Conservation (phyloP, 352 stramenopile species). For the Phytophthora meadii region DNA sequence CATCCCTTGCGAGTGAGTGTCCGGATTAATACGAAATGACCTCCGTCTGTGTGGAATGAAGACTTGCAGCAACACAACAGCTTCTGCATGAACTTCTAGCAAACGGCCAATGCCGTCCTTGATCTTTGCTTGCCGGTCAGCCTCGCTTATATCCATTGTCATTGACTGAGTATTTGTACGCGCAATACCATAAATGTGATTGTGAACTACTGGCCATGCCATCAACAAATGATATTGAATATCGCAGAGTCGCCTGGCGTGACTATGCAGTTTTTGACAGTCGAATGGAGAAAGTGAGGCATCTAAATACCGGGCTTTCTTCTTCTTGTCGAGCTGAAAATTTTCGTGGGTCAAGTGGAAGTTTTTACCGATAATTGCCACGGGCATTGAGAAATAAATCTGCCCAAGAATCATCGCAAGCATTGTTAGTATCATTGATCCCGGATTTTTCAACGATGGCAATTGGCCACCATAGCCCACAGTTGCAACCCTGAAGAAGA, state of each 20-base stretch:
- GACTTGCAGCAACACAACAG: conserved; percentile 36
- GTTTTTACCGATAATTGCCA: conserved; percentile 82
- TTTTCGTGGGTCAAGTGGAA: conserved; percentile 71
- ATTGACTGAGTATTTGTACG: conserved; percentile 22
- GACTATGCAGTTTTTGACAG: conserved; percentile 46
- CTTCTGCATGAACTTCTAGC: conserved; percentile 50
- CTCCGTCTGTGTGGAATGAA: conserved; percentile 69
- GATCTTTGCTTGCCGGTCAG: conserved; percentile 47
- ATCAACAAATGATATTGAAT: conserved; percentile 69
- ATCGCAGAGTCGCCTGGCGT: conserved; percentile 61
- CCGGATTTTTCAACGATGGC: conserved; percentile 61
- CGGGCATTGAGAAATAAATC: conserved; percentile 83
- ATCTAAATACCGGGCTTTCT: conserved; percentile 57
- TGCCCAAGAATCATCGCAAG: conserved; percentile 79
- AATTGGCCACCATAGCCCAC: conserved; percentile 81
- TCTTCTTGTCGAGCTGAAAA: conserved; percentile 63
- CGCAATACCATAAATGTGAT: conserved; percentile 48
- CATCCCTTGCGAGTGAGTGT: conserved; percentile 31
- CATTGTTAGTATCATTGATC: conserved; percentile 54
- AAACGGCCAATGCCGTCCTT: conserved; percentile 53
- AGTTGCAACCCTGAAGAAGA: conserved; percentile 61
- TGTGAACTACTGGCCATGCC: conserved; percentile 53
- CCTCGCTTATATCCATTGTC: conserved; percentile 41
- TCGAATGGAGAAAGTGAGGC: conserved; percentile 65
- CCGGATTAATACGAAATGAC: background rate